Evolutionary conservation across 352 stramenopile species (phyloP), one percentile per base, ranked within the genome.

Genomic region (Phytophthora idaei): DNA sequence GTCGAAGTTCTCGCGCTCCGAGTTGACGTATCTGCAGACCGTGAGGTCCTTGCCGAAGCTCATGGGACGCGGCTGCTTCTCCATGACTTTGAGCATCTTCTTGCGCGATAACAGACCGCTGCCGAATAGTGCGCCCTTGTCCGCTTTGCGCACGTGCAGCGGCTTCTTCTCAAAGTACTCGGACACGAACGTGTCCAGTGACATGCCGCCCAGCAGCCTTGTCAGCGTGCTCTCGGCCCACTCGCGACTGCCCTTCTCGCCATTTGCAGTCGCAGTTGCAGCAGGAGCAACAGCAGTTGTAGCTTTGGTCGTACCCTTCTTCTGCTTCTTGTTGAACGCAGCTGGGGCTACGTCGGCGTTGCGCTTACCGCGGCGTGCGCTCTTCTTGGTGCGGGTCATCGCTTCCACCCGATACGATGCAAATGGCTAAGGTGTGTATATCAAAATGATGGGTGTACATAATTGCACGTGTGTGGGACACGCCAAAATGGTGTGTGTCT

Each of bases 111-210:
- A 96, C 7, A 94, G 62, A 9, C 67, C 69, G 25, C 56, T 78
- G 3, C 53, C 61, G 52, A 91, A 94, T n/a, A 94, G 66, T 54
- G 77, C 66, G 37, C 81, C 57, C 46, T 83, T 83, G 4, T 71
- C 78, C 12, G 74, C 76, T 31, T 69, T 79, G 42, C 78, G 78
- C 45, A 95, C 81, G 4, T 90, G 59, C 29, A 96, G 69, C 37
- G 87, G 89, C 62, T 94, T 93, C 69, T 93, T 93, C 70, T 96
- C 89, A 69, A 94, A 96, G 67, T 94, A 79, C 34, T 93, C 70
- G 36, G 62, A 61, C 48, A 90, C 59, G 63, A 96, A 96, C 39
- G 61, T 61, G 44, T 81, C 60, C 31, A 94, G 15, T 21, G 76
- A 39, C 75, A 94, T 90, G 28, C 78, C 83, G 12, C 87, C 83